Conservation (phyloP, 129 eudicot genomes). For the Solidago caesia region DNA sequence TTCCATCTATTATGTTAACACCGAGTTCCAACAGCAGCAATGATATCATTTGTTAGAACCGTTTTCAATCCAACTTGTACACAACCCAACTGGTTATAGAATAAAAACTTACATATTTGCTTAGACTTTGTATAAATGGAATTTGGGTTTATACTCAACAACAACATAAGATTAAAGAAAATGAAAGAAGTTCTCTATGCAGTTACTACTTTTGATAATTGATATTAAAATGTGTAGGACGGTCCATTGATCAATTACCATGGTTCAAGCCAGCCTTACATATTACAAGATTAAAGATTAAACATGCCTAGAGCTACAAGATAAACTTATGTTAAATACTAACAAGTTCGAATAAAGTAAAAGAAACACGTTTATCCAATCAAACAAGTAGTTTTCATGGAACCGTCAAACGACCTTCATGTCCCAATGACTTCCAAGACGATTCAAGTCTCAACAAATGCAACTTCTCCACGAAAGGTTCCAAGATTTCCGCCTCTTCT, state of each 20-base stretch:
- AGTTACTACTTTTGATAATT: neutral
- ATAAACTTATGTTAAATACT: slow-evolving; percentile 13
- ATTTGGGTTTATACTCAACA: no score
- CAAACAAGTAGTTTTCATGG: slow-evolving; percentile 32
- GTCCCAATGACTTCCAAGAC: slow-evolving; percentile 69
- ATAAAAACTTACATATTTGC: no score
- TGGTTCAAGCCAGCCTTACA: slow-evolving; percentile 4
- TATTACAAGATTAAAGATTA: neutral
- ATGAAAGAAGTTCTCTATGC: no score
- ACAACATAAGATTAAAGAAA: no score
- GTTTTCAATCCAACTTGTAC: no score
- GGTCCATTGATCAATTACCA: slow-evolving; percentile 3
- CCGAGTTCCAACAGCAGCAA: no score
- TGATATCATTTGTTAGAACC: no score
- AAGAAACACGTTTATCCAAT: slow-evolving; percentile 7
- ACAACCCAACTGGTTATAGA: no score
- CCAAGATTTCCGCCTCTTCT: slow-evolving; percentile 83
- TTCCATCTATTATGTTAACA: no score
- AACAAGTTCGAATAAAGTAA: neutral
- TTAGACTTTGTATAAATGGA: no score
- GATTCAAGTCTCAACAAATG: slow-evolving; percentile 78
- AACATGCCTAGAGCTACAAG: slow-evolving; percentile 22
- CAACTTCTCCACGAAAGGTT: slow-evolving; percentile 86
- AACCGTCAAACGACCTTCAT: slow-evolving; percentile 57
- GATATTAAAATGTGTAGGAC: neutral